phyloP scores from a whole-genome alignment of 345 rosid species.

The Syzygium aqueum region DNA sequence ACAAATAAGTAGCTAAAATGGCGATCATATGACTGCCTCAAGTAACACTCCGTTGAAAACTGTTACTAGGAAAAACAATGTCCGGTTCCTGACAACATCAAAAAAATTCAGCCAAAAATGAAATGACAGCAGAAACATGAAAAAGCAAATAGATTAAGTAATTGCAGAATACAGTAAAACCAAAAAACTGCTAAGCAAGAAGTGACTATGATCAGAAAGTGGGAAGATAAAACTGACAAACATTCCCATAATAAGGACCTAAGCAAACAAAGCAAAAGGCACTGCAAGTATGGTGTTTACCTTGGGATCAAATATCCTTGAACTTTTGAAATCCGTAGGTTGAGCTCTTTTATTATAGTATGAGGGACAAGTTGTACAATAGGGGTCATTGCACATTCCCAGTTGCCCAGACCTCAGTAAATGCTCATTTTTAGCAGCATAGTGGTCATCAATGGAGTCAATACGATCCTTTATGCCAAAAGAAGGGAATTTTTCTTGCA shows the following conservation, averaged over 20 bases:
- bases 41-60: too few species aligned
- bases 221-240: too few species aligned
- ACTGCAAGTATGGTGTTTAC: neutral
- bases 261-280: neutral
- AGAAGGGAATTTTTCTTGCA: slow-evolving; percentile 24
- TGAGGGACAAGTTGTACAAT: slow-evolving; percentile 85
- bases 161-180: neutral
- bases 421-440: slow-evolving; percentile 52
- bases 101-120: too few species aligned
- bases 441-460: slow-evolving; percentile 22
- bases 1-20: too few species aligned
- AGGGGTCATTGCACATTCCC: slow-evolving; percentile 88
- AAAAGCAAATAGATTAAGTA: too few species aligned
- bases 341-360: slow-evolving; percentile 37
- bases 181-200: too few species aligned
- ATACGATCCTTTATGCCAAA: slow-evolving; percentile 25
- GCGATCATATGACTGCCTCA: too few species aligned
- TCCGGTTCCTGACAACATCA: too few species aligned
- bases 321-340: slow-evolving; percentile 25
- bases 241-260: neutral
- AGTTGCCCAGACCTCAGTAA: slow-evolving; percentile 72
- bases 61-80: too few species aligned
- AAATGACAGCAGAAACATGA: too few species aligned
- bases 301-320: slow-evolving; percentile 39
- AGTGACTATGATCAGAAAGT: too few species aligned